Evolutionary conservation across 2,329 filamentous ascomycete species (phyloP).

Genomic region (Alternaria brassicicola): DNA sequence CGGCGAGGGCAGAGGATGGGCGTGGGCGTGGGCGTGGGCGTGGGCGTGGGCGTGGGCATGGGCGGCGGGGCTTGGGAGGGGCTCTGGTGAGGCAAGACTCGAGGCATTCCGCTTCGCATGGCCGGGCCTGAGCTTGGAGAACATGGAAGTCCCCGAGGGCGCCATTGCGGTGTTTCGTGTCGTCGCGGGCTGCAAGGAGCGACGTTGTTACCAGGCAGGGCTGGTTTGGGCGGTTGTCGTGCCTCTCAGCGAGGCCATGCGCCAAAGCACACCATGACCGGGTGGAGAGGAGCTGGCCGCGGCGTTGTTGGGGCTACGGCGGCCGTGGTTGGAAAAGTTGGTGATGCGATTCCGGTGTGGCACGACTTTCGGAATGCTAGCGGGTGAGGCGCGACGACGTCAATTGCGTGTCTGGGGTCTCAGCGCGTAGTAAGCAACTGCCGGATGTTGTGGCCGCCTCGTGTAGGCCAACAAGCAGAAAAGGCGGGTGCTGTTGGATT

Average conservation of each 20-base stretch:
- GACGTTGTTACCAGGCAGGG: conserved; percentile 3
- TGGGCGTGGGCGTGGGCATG: conserved; percentile 28
- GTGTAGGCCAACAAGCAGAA: background rate
- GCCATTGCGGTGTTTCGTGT: conserved; percentile 36
- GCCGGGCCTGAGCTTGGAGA: conserved; percentile 48
- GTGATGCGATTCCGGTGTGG: conserved; percentile 28
- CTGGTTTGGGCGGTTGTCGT: conserved; percentile 5
- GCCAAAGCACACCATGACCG: conserved; percentile 36
- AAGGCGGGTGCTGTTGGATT: background rate
- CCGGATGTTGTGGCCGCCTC: conserved; percentile 1
- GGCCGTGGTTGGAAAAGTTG: conserved; percentile 13
- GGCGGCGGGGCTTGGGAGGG: conserved; percentile 34
- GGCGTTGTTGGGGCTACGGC: conserved; percentile 7
- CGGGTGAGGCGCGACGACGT: conserved; percentile 2
- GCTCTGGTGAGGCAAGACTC: conserved; percentile 43
- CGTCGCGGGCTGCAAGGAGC: conserved; percentile 15
- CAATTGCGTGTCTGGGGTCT: background rate
- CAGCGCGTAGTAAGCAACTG: background rate
- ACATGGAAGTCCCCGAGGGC: conserved; percentile 49
- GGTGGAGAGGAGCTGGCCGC: conserved; percentile 9
- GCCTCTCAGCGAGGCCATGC: conserved; percentile 47
- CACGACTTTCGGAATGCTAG: conserved; percentile 24
- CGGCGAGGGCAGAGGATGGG: conserved; percentile 35
- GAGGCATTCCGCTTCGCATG: conserved; percentile 49
- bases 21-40: too few species aligned